A percentile compares a stretch with the other conserved stretches of the same genome.
phyloP scores from a whole-genome alignment of 768 basidiomycete species.

The Inosperma sp. region DNA sequence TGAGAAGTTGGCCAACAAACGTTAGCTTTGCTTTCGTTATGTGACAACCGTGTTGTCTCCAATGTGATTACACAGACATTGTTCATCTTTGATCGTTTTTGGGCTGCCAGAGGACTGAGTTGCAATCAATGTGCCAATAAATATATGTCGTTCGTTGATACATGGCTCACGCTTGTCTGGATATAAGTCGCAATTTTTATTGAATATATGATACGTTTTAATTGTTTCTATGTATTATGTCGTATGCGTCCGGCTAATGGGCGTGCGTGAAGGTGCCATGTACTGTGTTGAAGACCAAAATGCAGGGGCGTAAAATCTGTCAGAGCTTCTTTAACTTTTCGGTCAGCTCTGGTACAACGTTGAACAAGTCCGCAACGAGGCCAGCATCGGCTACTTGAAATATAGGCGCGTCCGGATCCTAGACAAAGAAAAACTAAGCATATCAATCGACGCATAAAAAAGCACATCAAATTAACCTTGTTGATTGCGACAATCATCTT shows the following conservation, averaged over 20 bases:
- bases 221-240: too few species aligned
- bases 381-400: constrained; percentile 98
- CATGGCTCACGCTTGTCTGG: too few species aligned
- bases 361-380: constrained; percentile 89
- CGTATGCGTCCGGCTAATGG: neutral
- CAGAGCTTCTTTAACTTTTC: constrained; percentile 66
- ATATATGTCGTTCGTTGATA: too few species aligned
- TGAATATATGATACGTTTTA: too few species aligned
- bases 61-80: too few species aligned
- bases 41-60: neutral
- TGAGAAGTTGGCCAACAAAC: constrained; percentile 34
- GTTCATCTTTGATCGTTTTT: too few species aligned
- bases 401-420: constrained; percentile 98
- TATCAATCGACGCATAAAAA: too few species aligned
- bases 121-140: too few species aligned
- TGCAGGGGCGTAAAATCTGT: neutral
- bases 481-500: constrained; percentile 98
- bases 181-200: too few species aligned
- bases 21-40: neutral
- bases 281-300: neutral
- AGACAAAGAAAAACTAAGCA: too few species aligned
- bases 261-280: neutral
- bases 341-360: constrained; percentile 85
- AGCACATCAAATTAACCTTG: constrained; percentile 52
- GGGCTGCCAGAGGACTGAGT: too few species aligned